Evolutionary conservation across 805 yeast species (phyloP).

Genomic region (Yarrowia sp.): DNA sequence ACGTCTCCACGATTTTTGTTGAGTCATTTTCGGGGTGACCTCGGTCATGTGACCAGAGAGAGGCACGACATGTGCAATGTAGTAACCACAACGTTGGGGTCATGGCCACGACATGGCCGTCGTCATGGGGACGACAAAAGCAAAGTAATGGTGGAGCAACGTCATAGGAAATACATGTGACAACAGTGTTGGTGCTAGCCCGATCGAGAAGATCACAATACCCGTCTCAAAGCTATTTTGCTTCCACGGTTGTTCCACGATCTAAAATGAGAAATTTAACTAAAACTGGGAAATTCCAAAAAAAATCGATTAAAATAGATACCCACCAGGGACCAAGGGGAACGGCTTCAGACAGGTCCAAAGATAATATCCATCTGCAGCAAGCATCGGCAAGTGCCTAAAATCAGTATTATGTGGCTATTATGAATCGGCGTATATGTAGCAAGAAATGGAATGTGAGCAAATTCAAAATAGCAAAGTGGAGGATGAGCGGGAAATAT

Average conservation of each 20-base stretch:
- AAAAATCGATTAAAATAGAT: too few relatives aligned
- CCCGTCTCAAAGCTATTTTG: constrained; percentile 1
- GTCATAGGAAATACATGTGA: too few relatives aligned
- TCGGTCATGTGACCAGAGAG: not conserved
- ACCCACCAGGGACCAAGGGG: not conserved
- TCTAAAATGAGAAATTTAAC: not conserved
- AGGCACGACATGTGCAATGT: not conserved
- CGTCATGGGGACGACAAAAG: not conserved
- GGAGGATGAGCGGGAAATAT: not conserved
- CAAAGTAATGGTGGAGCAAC: too few relatives aligned
- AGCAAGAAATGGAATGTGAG: constrained; percentile 13
- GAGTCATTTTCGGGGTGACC: not conserved
- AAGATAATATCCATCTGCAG: not conserved
- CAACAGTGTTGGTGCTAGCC: not conserved
- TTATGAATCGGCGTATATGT: constrained; percentile 6
- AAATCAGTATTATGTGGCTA: not conserved
- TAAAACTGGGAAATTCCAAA: too few relatives aligned
- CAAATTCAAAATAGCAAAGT: constrained; percentile 9
- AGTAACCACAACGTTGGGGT: not conserved
- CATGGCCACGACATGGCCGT: not conserved
- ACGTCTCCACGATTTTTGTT: not conserved
- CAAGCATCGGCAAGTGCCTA: constrained; percentile 3
- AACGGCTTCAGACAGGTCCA: not conserved
- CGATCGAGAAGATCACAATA: not conserved
- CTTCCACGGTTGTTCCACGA: not conserved